Evolutionary conservation across 176 grass and related monocot species (phyloP).

Genomic region (Ananas comosus): DNA sequence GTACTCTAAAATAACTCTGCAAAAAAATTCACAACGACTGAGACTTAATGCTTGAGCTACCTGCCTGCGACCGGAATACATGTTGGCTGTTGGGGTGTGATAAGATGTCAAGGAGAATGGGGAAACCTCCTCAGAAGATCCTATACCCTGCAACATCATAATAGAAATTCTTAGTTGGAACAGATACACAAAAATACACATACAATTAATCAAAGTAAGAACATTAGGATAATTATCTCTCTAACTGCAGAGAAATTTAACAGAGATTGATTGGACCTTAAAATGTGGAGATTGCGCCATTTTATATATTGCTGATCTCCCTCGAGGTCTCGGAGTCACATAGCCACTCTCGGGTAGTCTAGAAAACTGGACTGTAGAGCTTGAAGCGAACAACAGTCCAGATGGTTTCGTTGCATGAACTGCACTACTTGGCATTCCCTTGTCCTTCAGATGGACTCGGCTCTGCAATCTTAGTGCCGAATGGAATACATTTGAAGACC

Average conservation of each 20-base stretch:
- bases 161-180: slow-evolving; percentile 14
- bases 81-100: slow-evolving; percentile 9
- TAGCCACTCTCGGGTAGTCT: slow-evolving; percentile 19
- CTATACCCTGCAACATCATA: slow-evolving; percentile 25
- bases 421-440: slow-evolving; percentile 15
- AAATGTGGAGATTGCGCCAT: slow-evolving; percentile 56
- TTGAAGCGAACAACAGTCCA: slow-evolving; percentile 6
- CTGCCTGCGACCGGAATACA: slow-evolving; percentile 40
- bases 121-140: slow-evolving; percentile 24
- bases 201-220: neutral
- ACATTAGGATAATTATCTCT: slow-evolving; percentile 1
- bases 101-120: slow-evolving; percentile 24
- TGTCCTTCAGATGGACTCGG: slow-evolving; percentile 6
- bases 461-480: slow-evolving; percentile 36
- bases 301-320: slow-evolving; percentile 40
- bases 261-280: slow-evolving; percentile 27
- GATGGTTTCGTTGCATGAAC: slow-evolving; percentile 24
- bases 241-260: slow-evolving; percentile 6
- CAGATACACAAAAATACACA: neutral
- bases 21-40: slow-evolving; percentile 7
- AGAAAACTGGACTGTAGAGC: slow-evolving; percentile 25
- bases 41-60: slow-evolving; percentile 23
- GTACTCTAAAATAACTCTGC: too few species aligned
- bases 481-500: slow-evolving; percentile 23
- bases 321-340: slow-evolving; percentile 6